Conservation (phyloP, 148 eudicot genomes). For the Pouteria glomerata region DNA sequence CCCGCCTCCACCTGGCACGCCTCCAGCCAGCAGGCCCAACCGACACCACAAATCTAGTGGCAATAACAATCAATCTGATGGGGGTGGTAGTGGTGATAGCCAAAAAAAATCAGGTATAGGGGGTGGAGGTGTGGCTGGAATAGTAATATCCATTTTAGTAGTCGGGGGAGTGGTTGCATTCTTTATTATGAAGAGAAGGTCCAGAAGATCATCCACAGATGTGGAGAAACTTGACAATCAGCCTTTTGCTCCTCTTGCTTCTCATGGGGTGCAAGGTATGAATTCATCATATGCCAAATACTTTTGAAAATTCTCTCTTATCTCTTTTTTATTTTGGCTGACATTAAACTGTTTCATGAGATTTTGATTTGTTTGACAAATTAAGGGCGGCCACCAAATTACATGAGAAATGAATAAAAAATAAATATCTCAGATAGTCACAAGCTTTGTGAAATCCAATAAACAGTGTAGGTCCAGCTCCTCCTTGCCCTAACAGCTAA, state of each 20-base stretch:
- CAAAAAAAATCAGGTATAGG: slow-evolving; percentile 61
- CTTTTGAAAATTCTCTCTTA: background rate
- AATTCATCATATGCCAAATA: background rate
- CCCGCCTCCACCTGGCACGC: slow-evolving; percentile 90
- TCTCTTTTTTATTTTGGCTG: background rate
- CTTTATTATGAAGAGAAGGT: slow-evolving; percentile 70
- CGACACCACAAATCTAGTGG: slow-evolving; percentile 35
- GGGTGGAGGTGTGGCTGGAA: slow-evolving; percentile 82
- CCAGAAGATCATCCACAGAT: slow-evolving; percentile 53
- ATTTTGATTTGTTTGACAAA: background rate
- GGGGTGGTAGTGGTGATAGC: slow-evolving; percentile 41
- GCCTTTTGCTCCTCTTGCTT: slow-evolving; percentile 51
- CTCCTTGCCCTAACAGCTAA: no score
- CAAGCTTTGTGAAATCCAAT: no score
- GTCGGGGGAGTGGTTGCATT: slow-evolving; percentile 67
- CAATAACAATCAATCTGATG: slow-evolving; percentile 29
- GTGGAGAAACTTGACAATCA: slow-evolving; percentile 65
- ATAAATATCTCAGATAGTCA: no score
- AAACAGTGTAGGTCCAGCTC: no score
- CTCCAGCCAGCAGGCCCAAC: slow-evolving; percentile 35
- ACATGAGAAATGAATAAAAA: no score
- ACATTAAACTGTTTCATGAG: slow-evolving; percentile 2
- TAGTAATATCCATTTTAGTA: slow-evolving; percentile 60
- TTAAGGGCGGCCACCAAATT: no score
- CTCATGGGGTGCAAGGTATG: slow-evolving; percentile 54